Conservation (phyloP, 129 eudicot genomes). For the Chrysanthemum seticuspe region DNA sequence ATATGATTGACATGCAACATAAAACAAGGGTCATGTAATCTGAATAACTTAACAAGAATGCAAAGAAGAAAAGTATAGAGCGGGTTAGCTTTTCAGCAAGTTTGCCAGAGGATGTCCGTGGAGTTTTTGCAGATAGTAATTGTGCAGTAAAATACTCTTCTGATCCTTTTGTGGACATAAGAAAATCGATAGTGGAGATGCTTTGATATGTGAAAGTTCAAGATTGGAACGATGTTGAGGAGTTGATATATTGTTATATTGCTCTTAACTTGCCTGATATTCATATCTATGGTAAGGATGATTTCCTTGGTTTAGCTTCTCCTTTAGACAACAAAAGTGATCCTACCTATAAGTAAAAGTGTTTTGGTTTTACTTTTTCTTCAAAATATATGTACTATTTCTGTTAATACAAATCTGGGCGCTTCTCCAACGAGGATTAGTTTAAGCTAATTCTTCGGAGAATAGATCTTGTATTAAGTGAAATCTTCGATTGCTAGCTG, state of each 20-base stretch:
- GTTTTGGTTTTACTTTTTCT: too few relatives aligned
- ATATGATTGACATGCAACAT: too few relatives aligned
- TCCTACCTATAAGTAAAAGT: too few relatives aligned
- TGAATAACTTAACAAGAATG: conserved; percentile 27
- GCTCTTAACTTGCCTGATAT: conserved; percentile 63
- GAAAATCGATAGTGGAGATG: conserved; percentile 62
- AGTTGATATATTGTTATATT: conserved; percentile 67
- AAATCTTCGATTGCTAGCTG: too few relatives aligned
- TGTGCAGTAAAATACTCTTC: conserved; percentile 66
- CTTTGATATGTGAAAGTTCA: conserved; percentile 38
- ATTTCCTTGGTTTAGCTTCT: conserved; percentile 51
- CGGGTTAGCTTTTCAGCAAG: conserved; percentile 71
- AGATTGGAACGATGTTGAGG: conserved; percentile 75
- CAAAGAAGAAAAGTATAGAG: conserved; percentile 30
- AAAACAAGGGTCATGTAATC: too few relatives aligned
- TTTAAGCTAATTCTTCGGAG: too few relatives aligned
- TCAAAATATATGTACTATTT: too few relatives aligned
- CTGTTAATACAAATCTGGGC: too few relatives aligned
- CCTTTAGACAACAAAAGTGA: not conserved
- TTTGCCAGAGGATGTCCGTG: conserved; percentile 60
- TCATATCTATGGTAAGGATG: conserved; percentile 51
- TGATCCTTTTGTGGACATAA: conserved; percentile 45
- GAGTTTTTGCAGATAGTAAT: conserved; percentile 50
- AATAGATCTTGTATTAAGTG: too few relatives aligned
- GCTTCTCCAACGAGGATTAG: too few relatives aligned